Percentiles rank a stretch among this genome's conserved stretches.
Conservation (phyloP, 2,329 filamentous ascomycete species). For the Aureobasidium vineae region DNA sequence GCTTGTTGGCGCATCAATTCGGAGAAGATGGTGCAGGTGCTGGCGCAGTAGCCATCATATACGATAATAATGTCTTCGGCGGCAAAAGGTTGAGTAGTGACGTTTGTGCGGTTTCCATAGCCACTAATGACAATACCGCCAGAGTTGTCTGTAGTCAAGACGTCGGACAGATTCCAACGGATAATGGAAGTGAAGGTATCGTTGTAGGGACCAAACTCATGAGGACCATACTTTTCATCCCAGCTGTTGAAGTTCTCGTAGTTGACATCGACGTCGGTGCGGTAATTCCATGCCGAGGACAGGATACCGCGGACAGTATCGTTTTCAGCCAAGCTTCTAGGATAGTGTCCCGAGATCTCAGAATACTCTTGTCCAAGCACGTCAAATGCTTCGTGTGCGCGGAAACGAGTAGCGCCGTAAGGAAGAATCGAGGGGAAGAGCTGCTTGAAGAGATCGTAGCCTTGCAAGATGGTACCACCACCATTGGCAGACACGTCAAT, state of each 20-base stretch:
- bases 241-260: conserved; percentile 50
- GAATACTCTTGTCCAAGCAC: conserved; percentile 46
- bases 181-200: conserved; percentile 59
- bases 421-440: conserved; percentile 53
- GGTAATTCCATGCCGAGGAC: conserved; percentile 49
- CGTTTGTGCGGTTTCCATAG: conserved; percentile 50
- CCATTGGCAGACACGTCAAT: conserved; percentile 60
- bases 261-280: conserved; percentile 48
- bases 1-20: conserved; percentile 49
- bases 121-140: conserved; percentile 43
- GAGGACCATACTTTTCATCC: conserved; percentile 50
- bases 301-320: conserved; percentile 46
- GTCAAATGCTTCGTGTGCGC: conserved; percentile 49
- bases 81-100: conserved; percentile 53
- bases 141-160: conserved; percentile 41
- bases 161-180: conserved; percentile 53
- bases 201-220: conserved; percentile 43
- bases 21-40: conserved; percentile 49
- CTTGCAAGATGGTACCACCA: conserved; percentile 59
- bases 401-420: conserved; percentile 53
- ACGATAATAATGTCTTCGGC: conserved; percentile 58
- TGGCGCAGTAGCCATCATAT: conserved; percentile 48
- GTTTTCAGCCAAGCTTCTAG: conserved; percentile 37
- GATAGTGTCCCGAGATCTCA: conserved; percentile 35
- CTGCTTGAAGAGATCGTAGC: conserved; percentile 61